Base-by-base conservation (phyloP, 2,329 filamentous ascomycete species). In the Calonectria fujianensis region DNA sequence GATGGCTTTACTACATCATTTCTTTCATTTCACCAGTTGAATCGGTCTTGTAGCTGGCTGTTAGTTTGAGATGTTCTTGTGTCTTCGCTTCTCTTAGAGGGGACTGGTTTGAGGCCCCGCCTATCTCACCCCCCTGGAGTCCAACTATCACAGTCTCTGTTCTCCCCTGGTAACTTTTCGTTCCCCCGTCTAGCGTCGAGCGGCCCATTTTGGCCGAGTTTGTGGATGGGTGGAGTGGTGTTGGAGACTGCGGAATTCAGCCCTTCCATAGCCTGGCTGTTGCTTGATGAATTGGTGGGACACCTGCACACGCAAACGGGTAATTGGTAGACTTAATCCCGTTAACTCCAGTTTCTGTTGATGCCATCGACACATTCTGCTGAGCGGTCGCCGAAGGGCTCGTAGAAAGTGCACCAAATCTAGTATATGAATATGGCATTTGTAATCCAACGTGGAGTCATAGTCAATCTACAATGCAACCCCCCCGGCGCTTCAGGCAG, bases 341-440 rank as follows among this genome's bases (percentile, higher is more conserved):
- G 75, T 71, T 73, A 76, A 67, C 61, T 76, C 75, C 69, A 74
- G 67, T 24, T 41, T 59, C 20, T 51, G 18, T 18, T 37, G 32
- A 31, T 27, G 45, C 31, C 14, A 10, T 37, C 37, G 18, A 31
- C 32, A 31, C 35, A 64, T 29, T 32, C 29, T 24, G 48, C 20
- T 7, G 2, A 24, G 52, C 45, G 1, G 29, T 32, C 27, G 37
- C 14, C 24, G 9, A 29, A 20, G 20, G 13, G 24, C 14, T 27
- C 20, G 35, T 63, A n/a, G 27, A 18, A 29, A 27, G 14, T 13
- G 14, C 7, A 41, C 32, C 57, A 41, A 61, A 16, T 63, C 27
- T 27, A 5, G 57, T 29, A 37, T 63, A 37, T 29, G 24, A 63
- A 20, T 29, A 27, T 31, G 8, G 27, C 57, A 63, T 63, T 63